Evolutionary conservation across 2,329 filamentous ascomycete species (phyloP), one percentile per base, ranked within the genome.

Genomic region (Herpomyces periplanetae): DNA sequence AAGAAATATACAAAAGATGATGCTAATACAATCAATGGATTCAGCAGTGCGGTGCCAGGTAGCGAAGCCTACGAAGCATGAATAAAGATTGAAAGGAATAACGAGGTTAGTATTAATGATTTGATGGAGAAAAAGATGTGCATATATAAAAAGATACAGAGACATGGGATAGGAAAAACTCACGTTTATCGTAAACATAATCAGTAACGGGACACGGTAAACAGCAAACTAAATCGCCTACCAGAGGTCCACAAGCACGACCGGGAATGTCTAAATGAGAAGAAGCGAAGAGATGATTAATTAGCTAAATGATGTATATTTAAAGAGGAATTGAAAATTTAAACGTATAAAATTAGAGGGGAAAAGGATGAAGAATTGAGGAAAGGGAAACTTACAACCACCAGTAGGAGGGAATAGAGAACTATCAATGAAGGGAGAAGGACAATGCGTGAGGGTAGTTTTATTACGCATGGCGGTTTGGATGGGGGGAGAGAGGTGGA

Each of bases 171-270:
- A 19, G 18, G 13, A 14, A 9, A n/a, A 19, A 23, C 40, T 28
- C 34, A 56, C 50, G 41, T 23, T 51, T 40, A 10, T 47, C 44
- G 28, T 61, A 62, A 16, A 51, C 39, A 60, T 63, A 91, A 22
- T 75, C 54, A 5, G 64, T 63, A 31, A 66, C 47, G 13, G 80
- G 80, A 36, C 80, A 96, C 24, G 80, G 80, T 22, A 96, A 39
- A 36, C 80, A 96, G 37, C 80, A 96, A 13, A 15, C 7, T n/a
- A 15, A 15, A 7, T 15, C n/a, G 7, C n/a, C 14, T 15, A 7
- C 14, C 14, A 15, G 14, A 15, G 14, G 7, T 15, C n/a, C 14
- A 15, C n/a, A 15, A 7, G 7, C 7, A 7, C 14, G 14, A n/a
- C 14, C 14, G n/a, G n/a, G 14, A 7, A 7, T 15, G 14, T n/a